Evolutionary conservation across 192 early-diverging fungal species (phyloP), one percentile per base, ranked within the genome.

Genomic region (Umbelopsis sp.): DNA sequence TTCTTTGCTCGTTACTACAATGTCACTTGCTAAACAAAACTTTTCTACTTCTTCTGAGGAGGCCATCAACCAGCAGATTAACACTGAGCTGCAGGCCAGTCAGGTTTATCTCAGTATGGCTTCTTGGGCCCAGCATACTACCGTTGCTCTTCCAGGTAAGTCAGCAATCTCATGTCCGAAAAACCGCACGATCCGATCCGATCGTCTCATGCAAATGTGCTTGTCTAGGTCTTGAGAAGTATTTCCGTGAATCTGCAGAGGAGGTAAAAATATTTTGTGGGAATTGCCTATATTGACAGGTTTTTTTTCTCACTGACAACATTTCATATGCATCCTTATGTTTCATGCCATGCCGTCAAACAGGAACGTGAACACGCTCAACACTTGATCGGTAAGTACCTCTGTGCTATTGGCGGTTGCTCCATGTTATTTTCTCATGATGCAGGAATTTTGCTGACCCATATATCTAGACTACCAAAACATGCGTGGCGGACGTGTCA

Each of bases 51-150:
- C 79, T 54, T 76, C 76, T 25, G 84, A 85, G 68, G 86, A 85
- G 34, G 83, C 82, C 31, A 80, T 88, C 68, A 88, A 88, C 77
- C 75, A 81, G 43, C 81, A 88, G 77, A 83, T 88, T 54, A 84
- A 82, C 74, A 85, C 82, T 69, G 86, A 88, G 69, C 80, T 88
- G 26, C 82, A 88, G 54, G 86, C 86, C 38, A 83, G 84, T 51
- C 84, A 84, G 68, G 82, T 84, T 21, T 88, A 88, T 69, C 74
- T 86, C 20, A 86, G 84, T 12, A 73, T 88, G 70, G 74, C 84
- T 26, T 73, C 84, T 9, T 88, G 85, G 84, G 84, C 85, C 12
- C 75, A 76, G 16, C 79, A 80, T 43, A 65, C 74, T 45, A 77
- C 70, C 67, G 76, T 83, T 21, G 81, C 80, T 24, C 66, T 88